These are phyloP conservation scores for Ceratopteris richardii DNA, from an alignment of 75 land plant species.

Conservation along the genomic window DNA sequence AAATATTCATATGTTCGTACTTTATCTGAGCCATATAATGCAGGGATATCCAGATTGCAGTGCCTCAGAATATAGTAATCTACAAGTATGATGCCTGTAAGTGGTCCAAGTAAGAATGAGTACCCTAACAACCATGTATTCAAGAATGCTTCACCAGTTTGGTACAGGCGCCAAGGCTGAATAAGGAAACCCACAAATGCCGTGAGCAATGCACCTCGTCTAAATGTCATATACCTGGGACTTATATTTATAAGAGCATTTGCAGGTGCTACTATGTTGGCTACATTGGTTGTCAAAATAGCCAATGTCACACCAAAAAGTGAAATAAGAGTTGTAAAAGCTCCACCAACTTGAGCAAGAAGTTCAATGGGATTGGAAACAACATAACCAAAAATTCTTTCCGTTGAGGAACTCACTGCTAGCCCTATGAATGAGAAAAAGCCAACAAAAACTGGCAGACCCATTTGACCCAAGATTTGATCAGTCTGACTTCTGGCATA, in stretches of 20 bases:
- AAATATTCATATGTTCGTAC: slow-evolving; percentile 22
- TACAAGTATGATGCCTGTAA: slow-evolving; percentile 28
- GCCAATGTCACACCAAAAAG: slow-evolving; percentile 38
- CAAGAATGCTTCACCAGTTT: slow-evolving; percentile 28
- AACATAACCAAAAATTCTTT: slow-evolving; percentile 27
- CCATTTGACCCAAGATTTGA: slow-evolving; percentile 43
- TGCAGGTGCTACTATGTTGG: slow-evolving; percentile 52
- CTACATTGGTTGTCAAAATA: slow-evolving; percentile 46
- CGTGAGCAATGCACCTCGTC: slow-evolving; percentile 17
- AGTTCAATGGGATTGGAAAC: slow-evolving; percentile 44
- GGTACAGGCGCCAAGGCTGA: slow-evolving; percentile 35
- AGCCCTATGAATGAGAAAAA: slow-evolving; percentile 41
- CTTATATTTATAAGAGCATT: slow-evolving; percentile 35
- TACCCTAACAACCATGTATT: slow-evolving; percentile 41
- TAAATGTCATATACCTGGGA: slow-evolving; percentile 29
- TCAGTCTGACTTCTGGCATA: slow-evolving; percentile 34
- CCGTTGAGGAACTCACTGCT: slow-evolving; percentile 46
- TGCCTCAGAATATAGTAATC: slow-evolving; percentile 37
- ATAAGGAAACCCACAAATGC: slow-evolving; percentile 20
- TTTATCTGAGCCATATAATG: slow-evolving; percentile 16
- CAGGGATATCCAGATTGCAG: slow-evolving; percentile 19
- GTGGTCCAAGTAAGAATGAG: slow-evolving; percentile 34
- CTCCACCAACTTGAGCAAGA: slow-evolving; percentile 22
- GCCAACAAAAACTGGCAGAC: slow-evolving; percentile 37
- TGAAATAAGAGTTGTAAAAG: slow-evolving; percentile 18